Percentiles rank a stretch among this genome's conserved stretches.
These are phyloP conservation scores for Symmetrospora coprosmae DNA, from an alignment of 768 basidiomycete genomes.

Conservation along the genomic window DNA sequence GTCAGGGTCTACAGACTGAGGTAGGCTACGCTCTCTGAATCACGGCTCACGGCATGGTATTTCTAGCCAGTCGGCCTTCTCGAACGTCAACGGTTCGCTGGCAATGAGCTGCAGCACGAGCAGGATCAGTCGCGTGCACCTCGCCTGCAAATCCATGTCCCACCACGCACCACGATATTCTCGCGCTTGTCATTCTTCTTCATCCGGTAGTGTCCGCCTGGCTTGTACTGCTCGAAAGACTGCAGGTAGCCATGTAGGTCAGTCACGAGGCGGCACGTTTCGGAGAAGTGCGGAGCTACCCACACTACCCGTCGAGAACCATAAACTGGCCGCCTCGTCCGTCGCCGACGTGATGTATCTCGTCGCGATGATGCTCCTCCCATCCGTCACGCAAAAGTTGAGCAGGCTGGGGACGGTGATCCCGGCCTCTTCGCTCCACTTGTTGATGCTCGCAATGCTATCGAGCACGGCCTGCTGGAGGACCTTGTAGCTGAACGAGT, in stretches of 20 bases:
- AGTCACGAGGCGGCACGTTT: neutral
- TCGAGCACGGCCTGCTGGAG: constrained; percentile 75
- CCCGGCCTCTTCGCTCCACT: constrained; percentile 55
- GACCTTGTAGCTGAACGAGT: constrained; percentile 54
- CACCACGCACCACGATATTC: constrained; percentile 66
- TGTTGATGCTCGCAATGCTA: constrained; percentile 67
- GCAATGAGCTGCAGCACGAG: constrained; percentile 11
- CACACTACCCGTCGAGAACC: constrained; percentile 22
- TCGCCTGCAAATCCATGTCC: neutral
- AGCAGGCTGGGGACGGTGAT: constrained; percentile 47
- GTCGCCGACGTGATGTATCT: constrained; percentile 83
- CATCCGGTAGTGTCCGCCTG: constrained; percentile 85
- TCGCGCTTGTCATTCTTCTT: constrained; percentile 88
- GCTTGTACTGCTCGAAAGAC: constrained; percentile 58
- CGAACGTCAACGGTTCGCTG: constrained; percentile 74
- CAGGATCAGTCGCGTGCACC: neutral
- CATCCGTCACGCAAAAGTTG: constrained; percentile 96
- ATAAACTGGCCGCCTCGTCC: constrained; percentile 80
- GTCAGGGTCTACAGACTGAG: neutral
- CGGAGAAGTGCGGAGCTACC: neutral
- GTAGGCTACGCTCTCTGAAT: neutral
- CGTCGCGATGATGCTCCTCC: constrained; percentile 80
- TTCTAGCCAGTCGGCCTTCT: constrained; percentile 96
- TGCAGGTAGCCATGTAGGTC: neutral
- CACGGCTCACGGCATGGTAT: constrained; percentile 56